Conservation (phyloP, 2,329 filamentous ascomycete species). For the Myriangium duriaei region DNA sequence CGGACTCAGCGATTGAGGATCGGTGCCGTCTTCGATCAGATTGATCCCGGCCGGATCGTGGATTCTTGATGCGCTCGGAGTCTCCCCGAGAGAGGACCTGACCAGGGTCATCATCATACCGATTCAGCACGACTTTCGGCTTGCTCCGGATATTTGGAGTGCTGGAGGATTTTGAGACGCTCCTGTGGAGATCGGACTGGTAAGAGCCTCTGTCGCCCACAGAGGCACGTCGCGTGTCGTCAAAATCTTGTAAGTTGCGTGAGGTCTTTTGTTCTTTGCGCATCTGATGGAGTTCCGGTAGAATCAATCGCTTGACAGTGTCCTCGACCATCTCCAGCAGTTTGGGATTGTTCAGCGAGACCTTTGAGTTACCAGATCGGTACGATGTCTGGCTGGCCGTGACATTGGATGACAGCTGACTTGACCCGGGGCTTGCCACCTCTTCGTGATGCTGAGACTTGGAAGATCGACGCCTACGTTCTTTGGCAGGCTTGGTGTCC, state of each 20-base stretch:
- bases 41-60: conserved; percentile 39
- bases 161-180: conserved; percentile 49
- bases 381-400: conserved; percentile 45
- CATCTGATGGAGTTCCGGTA: conserved; percentile 82
- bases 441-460: conserved; percentile 42
- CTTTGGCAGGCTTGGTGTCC: conserved; percentile 19
- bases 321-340: conserved; percentile 80
- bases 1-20: conserved; percentile 10
- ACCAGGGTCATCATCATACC: conserved; percentile 46
- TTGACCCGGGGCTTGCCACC: conserved; percentile 44
- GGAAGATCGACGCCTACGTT: conserved; percentile 25
- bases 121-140: conserved; percentile 48
- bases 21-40: conserved; percentile 10
- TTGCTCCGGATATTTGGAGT: conserved; percentile 46
- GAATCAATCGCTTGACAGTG: conserved; percentile 74
- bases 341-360: conserved; percentile 80
- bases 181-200: conserved; percentile 35
- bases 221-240: conserved; percentile 50
- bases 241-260: conserved; percentile 56
- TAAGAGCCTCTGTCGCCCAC: conserved; percentile 43
- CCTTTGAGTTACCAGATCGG: conserved; percentile 44
- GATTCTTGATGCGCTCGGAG: conserved; percentile 40
- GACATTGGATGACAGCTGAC: conserved; percentile 46
- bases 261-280: conserved; percentile 80
- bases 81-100: conserved; percentile 43